A percentile compares a stretch with the other conserved stretches of the same genome.
phyloP scores from a whole-genome alignment of 352 stramenopile genomes.

The Phytopythium sindhum region DNA sequence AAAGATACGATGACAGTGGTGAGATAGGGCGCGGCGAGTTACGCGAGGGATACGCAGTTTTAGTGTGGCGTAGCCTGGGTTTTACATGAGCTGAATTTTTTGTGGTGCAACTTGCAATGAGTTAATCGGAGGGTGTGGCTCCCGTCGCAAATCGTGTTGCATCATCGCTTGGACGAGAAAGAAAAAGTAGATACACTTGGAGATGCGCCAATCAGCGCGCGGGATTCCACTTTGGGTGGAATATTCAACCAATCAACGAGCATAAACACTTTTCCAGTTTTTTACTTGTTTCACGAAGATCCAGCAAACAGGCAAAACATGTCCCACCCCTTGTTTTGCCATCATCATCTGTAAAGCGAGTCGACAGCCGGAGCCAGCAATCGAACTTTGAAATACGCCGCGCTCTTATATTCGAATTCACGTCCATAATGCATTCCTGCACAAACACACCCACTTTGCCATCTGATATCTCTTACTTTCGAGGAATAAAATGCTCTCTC shows the following conservation, averaged over 20 bases:
- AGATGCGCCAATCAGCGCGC: no score
- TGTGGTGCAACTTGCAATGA: no score
- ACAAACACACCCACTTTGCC: no score
- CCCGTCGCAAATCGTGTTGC: no score
- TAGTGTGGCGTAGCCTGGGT: background rate
- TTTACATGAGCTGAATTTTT: background rate
- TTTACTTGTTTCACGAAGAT: no score
- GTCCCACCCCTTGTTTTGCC: background rate
- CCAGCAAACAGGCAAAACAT: background rate
- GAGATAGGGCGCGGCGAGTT: background rate
- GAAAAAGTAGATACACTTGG: no score
- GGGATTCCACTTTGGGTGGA: background rate
- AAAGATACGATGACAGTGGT: background rate
- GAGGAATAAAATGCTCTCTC: background rate
- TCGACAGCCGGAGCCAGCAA: background rate
- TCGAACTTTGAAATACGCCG: background rate
- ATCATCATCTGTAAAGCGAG: background rate
- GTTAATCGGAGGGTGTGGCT: no score
- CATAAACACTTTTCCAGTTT: background rate
- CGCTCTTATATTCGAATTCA: background rate
- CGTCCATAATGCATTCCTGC: background rate
- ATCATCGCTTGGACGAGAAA: no score
- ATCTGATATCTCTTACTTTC: background rate
- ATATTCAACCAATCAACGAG: background rate
- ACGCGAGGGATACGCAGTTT: background rate